phyloP scores from a whole-genome alignment of 2,329 filamentous ascomycete genomes.

The Chalaropsis ovoidea region DNA sequence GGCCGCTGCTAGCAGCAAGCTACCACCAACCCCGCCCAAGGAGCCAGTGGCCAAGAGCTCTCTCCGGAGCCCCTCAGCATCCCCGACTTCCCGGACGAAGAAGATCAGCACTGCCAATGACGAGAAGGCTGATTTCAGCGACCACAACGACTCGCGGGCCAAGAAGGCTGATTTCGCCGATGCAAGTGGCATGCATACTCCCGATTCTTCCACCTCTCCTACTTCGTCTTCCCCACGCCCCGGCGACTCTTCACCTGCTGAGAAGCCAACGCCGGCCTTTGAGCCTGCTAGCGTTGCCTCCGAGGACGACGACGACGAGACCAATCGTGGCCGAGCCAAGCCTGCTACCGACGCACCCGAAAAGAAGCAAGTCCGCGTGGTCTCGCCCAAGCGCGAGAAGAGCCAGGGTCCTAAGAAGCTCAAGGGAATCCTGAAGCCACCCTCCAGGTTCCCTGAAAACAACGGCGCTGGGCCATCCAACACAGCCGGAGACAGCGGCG shows the following conservation, averaged over 20 bases:
- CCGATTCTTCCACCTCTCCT: background rate
- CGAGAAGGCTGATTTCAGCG: background rate
- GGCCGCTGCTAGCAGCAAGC: background rate
- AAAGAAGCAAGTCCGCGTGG: conserved; percentile 47
- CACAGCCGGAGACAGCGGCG: conserved; percentile 77
- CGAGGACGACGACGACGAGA: conserved; percentile 8
- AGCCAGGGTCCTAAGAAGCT: conserved; percentile 54
- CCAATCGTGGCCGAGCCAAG: background rate
- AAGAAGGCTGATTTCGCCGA: background rate
- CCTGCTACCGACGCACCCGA: conserved; percentile 6
- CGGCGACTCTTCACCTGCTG: background rate
- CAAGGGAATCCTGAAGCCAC: conserved; percentile 77
- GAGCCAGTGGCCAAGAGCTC: conserved; percentile 14
- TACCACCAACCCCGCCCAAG: conserved; percentile 17
- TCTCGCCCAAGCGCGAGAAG: conserved; percentile 57
- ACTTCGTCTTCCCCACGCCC: background rate
- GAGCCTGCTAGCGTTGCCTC: background rate
- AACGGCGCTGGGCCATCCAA: conserved; percentile 40
- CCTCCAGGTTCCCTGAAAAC: conserved; percentile 78
- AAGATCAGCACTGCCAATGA: background rate
- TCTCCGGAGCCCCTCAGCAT: background rate
- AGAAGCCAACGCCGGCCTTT: background rate
- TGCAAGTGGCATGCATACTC: background rate
- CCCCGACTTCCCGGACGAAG: background rate
- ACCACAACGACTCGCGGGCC: background rate